phyloP scores from a whole-genome alignment of 2,329 filamentous ascomycete genomes.

The Orbilia quercus region DNA sequence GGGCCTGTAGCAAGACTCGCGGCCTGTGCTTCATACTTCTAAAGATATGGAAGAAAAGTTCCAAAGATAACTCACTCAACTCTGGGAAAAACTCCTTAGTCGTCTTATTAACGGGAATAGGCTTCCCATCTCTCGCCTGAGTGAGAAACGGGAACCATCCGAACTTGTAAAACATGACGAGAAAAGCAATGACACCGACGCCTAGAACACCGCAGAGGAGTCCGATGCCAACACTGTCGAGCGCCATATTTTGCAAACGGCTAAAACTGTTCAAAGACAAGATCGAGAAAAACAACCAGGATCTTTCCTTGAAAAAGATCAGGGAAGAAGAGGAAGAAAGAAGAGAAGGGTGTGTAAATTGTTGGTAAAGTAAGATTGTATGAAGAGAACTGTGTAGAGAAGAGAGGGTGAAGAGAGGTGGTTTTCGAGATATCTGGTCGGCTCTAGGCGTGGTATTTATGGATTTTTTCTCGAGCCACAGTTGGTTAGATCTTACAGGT shows the following conservation, averaged over 20 bases:
- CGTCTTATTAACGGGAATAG: conserved; percentile 1
- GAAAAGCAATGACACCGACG: conserved; percentile 23
- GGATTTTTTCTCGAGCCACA: background rate
- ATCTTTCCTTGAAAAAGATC: no score
- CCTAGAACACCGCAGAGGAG: conserved; percentile 33
- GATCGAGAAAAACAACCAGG: no score
- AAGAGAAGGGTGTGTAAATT: background rate
- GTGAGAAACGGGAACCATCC: conserved; percentile 35
- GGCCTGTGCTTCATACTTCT: no score
- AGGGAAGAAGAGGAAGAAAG: background rate
- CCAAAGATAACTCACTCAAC: background rate
- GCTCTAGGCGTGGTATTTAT: background rate
- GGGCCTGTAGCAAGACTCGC: no score
- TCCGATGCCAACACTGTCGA: conserved; percentile 16
- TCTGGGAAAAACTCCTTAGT: conserved; percentile 29
- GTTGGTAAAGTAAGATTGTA: background rate
- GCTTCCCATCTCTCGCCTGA: conserved; percentile 12
- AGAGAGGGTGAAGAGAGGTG: no score
- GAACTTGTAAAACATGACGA: conserved; percentile 47
- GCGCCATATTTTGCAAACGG: background rate
- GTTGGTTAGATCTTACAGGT: no score
- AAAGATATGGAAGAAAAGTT: background rate
- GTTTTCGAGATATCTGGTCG: background rate
- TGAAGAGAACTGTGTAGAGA: background rate
- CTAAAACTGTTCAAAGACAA: no score